These are phyloP conservation scores for Blastosporella zonata DNA, from an alignment of 1,284 basidiomycete species.

Conservation along the genomic window DNA sequence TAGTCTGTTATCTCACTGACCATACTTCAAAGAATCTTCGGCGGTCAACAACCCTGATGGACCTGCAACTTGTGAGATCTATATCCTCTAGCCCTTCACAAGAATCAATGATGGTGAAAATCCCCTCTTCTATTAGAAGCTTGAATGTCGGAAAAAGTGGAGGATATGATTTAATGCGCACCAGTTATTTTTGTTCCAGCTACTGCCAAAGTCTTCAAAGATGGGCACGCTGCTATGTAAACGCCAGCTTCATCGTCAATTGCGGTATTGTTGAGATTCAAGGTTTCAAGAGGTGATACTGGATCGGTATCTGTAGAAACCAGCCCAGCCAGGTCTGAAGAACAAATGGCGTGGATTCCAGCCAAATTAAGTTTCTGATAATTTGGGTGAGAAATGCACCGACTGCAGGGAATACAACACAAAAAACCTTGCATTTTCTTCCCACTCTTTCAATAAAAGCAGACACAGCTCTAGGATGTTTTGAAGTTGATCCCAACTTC, in stretches of 20 bases:
- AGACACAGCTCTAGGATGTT: conserved; percentile 36
- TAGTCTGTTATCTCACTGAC: too few relatives aligned
- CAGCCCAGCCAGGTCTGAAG: conserved; percentile 50
- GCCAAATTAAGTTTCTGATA: conserved; percentile 53
- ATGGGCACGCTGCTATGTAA: conserved; percentile 50
- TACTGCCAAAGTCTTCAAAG: conserved; percentile 47
- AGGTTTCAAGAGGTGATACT: conserved; percentile 39
- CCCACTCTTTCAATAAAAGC: conserved; percentile 54
- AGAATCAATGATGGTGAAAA: conserved; percentile 56
- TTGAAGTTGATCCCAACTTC: conserved; percentile 46
- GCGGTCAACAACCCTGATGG: conserved; percentile 54
- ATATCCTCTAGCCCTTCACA: conserved; percentile 50
- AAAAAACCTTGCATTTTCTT: conserved; percentile 52
- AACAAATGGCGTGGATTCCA: conserved; percentile 48
- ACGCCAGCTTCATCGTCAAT: conserved; percentile 55
- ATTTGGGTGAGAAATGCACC: not conserved
- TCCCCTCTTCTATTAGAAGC: conserved; percentile 42
- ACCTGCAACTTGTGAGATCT: conserved; percentile 65
- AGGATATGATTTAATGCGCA: conserved; percentile 25
- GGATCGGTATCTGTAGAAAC: conserved; percentile 30
- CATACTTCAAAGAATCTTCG: conserved; percentile 66
- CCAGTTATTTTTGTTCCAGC: conserved; percentile 60
- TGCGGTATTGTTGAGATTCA: conserved; percentile 59
- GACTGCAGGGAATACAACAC: not conserved
- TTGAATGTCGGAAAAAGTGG: not conserved